A percentile compares a stretch with the other conserved stretches of the same genome.
phyloP scores from a whole-genome alignment of 2,329 filamentous ascomycete species.

The Madurella mycetomatis region DNA sequence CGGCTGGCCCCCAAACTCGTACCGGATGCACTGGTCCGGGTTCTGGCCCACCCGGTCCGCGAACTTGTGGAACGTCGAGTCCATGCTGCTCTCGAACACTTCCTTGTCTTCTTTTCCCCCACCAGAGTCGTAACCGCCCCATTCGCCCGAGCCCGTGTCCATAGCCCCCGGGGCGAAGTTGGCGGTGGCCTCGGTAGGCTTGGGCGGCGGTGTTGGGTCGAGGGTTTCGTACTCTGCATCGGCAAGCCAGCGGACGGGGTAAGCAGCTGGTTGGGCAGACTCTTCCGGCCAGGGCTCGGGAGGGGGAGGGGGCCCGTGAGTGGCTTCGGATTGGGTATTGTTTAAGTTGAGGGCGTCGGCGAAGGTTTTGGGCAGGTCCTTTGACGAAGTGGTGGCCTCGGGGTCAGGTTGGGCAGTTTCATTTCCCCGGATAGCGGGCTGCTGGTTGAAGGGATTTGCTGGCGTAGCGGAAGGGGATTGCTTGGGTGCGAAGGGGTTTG shows the following conservation, averaged over 20 bases:
- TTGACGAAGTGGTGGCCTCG: slow-evolving; percentile 6
- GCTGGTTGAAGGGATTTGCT: slow-evolving; percentile 43
- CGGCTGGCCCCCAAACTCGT: slow-evolving; percentile 69
- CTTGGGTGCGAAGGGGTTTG: slow-evolving; percentile 54
- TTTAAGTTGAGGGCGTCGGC: slow-evolving; percentile 74
- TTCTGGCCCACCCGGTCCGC: slow-evolving; percentile 74
- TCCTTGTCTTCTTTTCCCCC: slow-evolving; percentile 60
- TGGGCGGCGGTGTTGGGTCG: slow-evolving; percentile 53
- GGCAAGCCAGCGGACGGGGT: slow-evolving; percentile 70
- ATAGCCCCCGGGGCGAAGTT: slow-evolving; percentile 31
- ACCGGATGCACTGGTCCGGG: slow-evolving; percentile 75
- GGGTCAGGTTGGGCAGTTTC: slow-evolving; percentile 11
- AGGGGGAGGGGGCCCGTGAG: slow-evolving; percentile 35
- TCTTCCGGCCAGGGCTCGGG: slow-evolving; percentile 72
- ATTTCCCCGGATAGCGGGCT: neutral
- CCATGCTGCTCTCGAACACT: slow-evolving; percentile 69
- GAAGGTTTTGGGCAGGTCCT: slow-evolving; percentile 57
- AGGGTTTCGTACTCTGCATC: slow-evolving; percentile 93
- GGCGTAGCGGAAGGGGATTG: slow-evolving; percentile 30
- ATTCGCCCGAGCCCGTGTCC: slow-evolving; percentile 38
- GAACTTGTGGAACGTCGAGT: slow-evolving; percentile 74
- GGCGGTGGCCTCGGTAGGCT: slow-evolving; percentile 44
- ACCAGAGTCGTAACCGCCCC: slow-evolving; percentile 23
- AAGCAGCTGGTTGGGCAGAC: slow-evolving; percentile 62
- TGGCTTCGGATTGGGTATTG: slow-evolving; percentile 37